phyloP scores from a whole-genome alignment of 1,284 basidiomycete species.

The Pseudozyma pruni region DNA sequence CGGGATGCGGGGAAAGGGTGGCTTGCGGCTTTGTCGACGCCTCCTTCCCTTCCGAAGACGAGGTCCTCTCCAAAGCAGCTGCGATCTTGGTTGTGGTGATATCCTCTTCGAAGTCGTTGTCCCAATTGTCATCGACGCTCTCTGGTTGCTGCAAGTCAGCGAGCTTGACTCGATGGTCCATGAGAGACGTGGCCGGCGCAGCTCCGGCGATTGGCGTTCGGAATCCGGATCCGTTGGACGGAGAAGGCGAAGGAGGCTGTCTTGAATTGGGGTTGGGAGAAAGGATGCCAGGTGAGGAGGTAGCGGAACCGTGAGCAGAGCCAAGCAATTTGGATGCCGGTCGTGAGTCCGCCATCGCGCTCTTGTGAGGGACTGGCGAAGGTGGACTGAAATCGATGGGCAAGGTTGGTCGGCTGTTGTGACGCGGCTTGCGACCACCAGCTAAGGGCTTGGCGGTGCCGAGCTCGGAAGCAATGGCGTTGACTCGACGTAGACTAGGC shows the following conservation, averaged over 20 bases:
- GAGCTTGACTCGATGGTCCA: slow-evolving; percentile 55
- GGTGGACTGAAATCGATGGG: slow-evolving; percentile 48
- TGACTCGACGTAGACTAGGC: slow-evolving; percentile 42
- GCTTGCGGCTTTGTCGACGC: slow-evolving; percentile 3
- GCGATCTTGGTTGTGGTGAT: slow-evolving; percentile 86
- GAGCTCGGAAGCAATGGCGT: slow-evolving; percentile 36
- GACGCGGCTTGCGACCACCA: slow-evolving; percentile 21
- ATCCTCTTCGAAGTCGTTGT: slow-evolving; percentile 94
- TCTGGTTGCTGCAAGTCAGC: slow-evolving; percentile 72
- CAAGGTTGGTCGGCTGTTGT: slow-evolving; percentile 31
- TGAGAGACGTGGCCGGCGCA: slow-evolving; percentile 46
- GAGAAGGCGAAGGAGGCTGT: slow-evolving; percentile 22
- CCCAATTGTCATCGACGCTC: slow-evolving; percentile 89
- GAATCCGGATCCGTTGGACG: slow-evolving; percentile 22
- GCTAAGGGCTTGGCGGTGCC: slow-evolving; percentile 42
- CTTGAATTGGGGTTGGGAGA: slow-evolving; percentile 6
- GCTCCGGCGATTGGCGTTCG: slow-evolving; percentile 47
- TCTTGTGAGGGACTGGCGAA: slow-evolving; percentile 8
- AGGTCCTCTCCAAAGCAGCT: slow-evolving; percentile 72
- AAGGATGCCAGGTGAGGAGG: not conserved
- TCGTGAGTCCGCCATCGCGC: not conserved
- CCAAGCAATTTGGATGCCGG: slow-evolving; percentile 13
- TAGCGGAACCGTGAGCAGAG: not conserved
- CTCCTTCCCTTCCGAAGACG: slow-evolving; percentile 11
- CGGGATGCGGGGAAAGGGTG: not conserved